Evolutionary conservation across 257 asterid genomes (phyloP), one percentile per base, ranked within the genome.

Genomic region (Apocynum venetum): DNA sequence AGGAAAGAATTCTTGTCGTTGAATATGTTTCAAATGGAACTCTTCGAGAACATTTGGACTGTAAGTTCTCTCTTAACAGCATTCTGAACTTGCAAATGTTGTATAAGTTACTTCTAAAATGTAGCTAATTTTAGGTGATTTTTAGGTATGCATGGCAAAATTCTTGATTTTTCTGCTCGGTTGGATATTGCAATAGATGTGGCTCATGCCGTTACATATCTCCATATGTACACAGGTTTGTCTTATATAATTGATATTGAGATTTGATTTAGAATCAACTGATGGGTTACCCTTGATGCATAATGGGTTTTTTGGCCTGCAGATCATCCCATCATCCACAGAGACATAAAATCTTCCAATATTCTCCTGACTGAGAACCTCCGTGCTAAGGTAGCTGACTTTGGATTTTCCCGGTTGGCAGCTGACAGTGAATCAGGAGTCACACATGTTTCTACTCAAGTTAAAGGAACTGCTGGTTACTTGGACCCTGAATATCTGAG

Each of bases 271-370:
- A 67, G 31, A 25, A 25, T 25, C 31, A 25, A 25, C 31, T 25
- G 31, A 25, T 25, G 31, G 31, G 31, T 25, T 25, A 25, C 31
- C 31, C 31, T 25, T 25, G 31, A 25, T 25, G 31, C 31, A 25
- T 64, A 74, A 79, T 72, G 79, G 59, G 40, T 77, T 74, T n/a
- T 20, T 76, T 82, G 56, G 40, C 59, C 6, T 88, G 89, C 89
- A 96, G 98, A 96, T 78, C 97, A 89, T 77, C 98, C 99, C 20
- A 91, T 96, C 79, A 93, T 96, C 78, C 99, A 96, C 76, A 86
- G 99, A 86, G 99, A 96, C 86, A 93, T 96, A 76, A 96, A 96
- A 84, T 96, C 99, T 47, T 96, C 99, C 67, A 96, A 96, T 87
- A 96, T 96, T 80, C 96, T 96, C 70, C 90, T 96, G 78, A 96